Base-by-base conservation (phyloP, 2,329 filamentous ascomycete genomes). In the Aspergillus quadrilineatus region DNA sequence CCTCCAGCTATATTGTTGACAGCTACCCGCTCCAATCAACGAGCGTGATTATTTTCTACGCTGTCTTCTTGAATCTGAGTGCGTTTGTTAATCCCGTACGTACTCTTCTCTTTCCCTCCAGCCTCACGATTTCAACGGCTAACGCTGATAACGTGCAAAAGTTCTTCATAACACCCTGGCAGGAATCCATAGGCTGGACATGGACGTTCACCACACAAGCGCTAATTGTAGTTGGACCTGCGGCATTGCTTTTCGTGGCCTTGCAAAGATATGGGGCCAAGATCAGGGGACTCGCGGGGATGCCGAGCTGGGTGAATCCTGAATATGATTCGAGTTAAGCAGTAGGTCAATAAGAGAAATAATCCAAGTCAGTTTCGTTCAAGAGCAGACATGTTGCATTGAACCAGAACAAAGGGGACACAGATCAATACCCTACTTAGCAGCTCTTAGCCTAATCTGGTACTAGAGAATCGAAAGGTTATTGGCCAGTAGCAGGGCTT, bases 21-120 rank as follows among this genome's bases (percentile, higher is more conserved):
- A 75, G 75, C 45, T 84, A 85, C 64, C 81, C 81, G 0, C 67
- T 80, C 14, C 80, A 84, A 63, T 79, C 79, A 37, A 84, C 81
- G 66, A 79, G 79, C 42, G 73, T 81, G 37, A 75, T 83, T 32
- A 81, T 78, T 6, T 84, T 83, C 63, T 84, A 83, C 63, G 74
- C 78, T 6, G 80, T 83, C 3, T 72, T 82, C 44, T 73, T 83
- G 39, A 84, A 83, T 61, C 62, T 82, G 47, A 77, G 76, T 41
- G 77, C 77, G 2, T 82, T 82, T 58, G 69, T 74, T 26, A 72
- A 76, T 57, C 76, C 76, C 6, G 73, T 76, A 63, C 55, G 65
- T 63, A 30, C 10, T 14, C 30, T 6, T 39, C 26, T 7, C 12
- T 50, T 9, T 22, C 22, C 22, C 22, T 22, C 22, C 22, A 22